Evolutionary conservation across 1,284 basidiomycete genomes (phyloP).

Genomic region (Vanrija pseudolonga): DNA sequence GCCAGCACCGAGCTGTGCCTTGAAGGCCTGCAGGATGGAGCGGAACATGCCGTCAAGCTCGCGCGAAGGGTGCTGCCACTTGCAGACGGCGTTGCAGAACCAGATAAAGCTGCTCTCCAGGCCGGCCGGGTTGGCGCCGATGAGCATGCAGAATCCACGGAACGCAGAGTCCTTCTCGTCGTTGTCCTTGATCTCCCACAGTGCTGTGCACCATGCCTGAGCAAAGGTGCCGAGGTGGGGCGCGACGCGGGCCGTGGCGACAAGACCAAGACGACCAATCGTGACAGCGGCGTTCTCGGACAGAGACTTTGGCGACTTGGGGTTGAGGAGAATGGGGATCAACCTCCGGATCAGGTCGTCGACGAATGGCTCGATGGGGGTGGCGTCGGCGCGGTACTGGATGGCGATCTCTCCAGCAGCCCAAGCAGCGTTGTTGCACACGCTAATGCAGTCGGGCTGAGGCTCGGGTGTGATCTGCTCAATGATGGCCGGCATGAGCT

Average conservation of each 20-base stretch:
- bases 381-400: constrained; percentile 58
- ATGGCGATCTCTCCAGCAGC: constrained; percentile 95
- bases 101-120: constrained; percentile 84
- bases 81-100: constrained; percentile 95
- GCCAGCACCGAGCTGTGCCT: constrained; percentile 38
- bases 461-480: constrained; percentile 68
- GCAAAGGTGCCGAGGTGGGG: constrained; percentile 88
- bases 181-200: constrained; percentile 98
- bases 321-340: constrained; percentile 84
- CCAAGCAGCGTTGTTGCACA: constrained; percentile 99
- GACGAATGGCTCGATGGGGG: constrained; percentile 76
- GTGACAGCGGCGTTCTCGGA: constrained; percentile 99
- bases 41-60: constrained; percentile 90
- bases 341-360: constrained; percentile 79
- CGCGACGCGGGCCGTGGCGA: constrained; percentile 82
- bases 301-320: constrained; percentile 86
- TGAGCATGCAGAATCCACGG: constrained; percentile 92
- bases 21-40: constrained; percentile 47
- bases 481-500: constrained; percentile 86
- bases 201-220: constrained; percentile 92
- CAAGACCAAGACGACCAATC: constrained; percentile 93
- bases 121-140: constrained; percentile 87
- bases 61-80: constrained; percentile 83
- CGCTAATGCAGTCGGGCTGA: constrained; percentile 88
- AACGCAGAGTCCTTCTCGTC: constrained; percentile 99